Evolutionary conservation across 345 rosid species (phyloP), one percentile per base, ranked within the genome.

Genomic region (Gossypium ekmanianum): DNA sequence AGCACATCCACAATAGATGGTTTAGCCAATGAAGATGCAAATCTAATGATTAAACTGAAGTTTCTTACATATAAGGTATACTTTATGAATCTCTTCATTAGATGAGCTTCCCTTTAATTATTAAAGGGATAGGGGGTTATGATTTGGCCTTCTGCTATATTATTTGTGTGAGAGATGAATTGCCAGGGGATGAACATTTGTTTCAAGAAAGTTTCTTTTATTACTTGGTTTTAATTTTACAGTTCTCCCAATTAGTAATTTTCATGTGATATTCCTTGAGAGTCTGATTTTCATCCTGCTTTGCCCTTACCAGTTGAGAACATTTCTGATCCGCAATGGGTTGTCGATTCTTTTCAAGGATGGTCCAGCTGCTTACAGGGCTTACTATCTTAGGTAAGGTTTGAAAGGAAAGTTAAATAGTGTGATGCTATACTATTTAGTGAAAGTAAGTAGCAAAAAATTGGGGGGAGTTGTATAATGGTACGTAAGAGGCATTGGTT

Each of bases 271-370:
- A 34, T 12, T 55, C 74, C 52, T 48, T 48, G 4, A 14, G 41
- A 62, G 14, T 73, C 69, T 43, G 55, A 39, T 43, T 66, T 73
- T 68, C 67, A 24, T 73, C 61, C 44, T 76, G 55, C 61, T 73
- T 72, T 75, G 47, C 44, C 43, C 27, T 29, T 44, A 20, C 24
- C 95, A 95, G 99, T 13, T 95, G 78, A 84, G 99, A 83, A 95
- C 99, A 71, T 95, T 95, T 81, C 84, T 93, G 84, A 95, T 95
- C 72, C 96, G 99, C 58, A 95, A 95, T 88, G 94, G 97, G 75
- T 79, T 95, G 84, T 83, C 97, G 27, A 66, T 79, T 82, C 94
- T 91, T 77, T 91, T 93, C 82, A 93, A 89, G 85, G 89, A 90
- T 57, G 99, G 98, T 62, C 94, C 96, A 75, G 85, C 88, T 74